Evolutionary conservation across 805 yeast genomes (phyloP), one percentile per base, ranked within the genome.

Genomic region (Kodamaea kakaduensis): DNA sequence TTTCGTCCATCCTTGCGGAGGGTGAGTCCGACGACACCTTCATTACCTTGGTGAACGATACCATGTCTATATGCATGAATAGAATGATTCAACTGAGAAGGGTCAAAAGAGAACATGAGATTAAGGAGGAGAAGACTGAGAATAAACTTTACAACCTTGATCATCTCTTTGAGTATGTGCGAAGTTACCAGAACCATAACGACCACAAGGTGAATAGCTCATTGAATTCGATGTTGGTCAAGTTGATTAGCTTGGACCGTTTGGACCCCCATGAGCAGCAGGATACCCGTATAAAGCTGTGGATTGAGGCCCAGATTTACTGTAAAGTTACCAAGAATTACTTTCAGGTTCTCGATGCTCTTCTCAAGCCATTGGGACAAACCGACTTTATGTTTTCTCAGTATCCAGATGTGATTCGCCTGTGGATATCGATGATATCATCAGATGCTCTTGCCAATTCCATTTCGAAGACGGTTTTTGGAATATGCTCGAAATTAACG

Each of bases 161-260:
- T 4, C 49, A 54, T 2, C 50, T 42, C 9, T 47, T 68, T 5
- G 63, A 64, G 16, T 82, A 73, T 52, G 69, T 82, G 9, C 58
- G 81, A 24, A 88, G 79, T 44, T 78, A 74, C 52, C 79, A 88
- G 78, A 77, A 75, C 35, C 84, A 80, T 33, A 73, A 84, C 1
- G 79, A 82, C 4, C 77, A 84, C 2, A 79, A 94, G 0, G 54
- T 84, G 17, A 77, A 81, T 5, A 84, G 82, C 49, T 80, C 94
- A 0, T 54, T 85, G 34, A 72, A 67, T 36, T 84, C 77, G 20
- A 50, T 87, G 30, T 71, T 86, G 31, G 36, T 54, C 2, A 85
- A 81, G 45, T 49, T 81, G 32, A 52, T 81, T 8, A 42, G 47
- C 1, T 58, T 69, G 13, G 44, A 48, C 18, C 33, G 44, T 2